Conservation (phyloP, 2,329 filamentous ascomycete genomes). For the Aspergillus amoenus region DNA sequence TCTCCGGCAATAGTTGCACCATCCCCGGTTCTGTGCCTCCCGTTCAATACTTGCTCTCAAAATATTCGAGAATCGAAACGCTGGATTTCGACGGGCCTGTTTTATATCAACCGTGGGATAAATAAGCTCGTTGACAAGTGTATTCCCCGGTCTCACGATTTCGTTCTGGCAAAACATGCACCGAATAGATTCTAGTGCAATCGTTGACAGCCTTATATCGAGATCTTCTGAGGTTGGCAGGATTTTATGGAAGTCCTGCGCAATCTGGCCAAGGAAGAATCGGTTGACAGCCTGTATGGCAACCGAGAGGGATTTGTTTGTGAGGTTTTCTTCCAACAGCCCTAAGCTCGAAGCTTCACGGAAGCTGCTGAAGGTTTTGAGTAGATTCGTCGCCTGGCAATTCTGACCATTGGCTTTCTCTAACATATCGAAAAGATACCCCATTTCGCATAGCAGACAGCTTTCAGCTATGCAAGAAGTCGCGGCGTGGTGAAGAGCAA, state of each 20-base stretch:
- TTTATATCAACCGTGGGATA: slow-evolving; percentile 66
- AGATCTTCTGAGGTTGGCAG: slow-evolving; percentile 62
- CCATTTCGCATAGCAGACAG: slow-evolving; percentile 89
- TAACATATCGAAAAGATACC: slow-evolving; percentile 96
- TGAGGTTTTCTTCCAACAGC: slow-evolving; percentile 79
- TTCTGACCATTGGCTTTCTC: slow-evolving; percentile 92
- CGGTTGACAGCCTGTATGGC: slow-evolving; percentile 85
- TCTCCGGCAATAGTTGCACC: slow-evolving; percentile 86
- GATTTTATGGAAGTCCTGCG: slow-evolving; percentile 71
- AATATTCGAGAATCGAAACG: slow-evolving; percentile 75
- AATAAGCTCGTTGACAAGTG: slow-evolving; percentile 80
- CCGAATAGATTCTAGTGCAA: slow-evolving; percentile 59
- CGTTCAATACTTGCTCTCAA: slow-evolving; percentile 90
- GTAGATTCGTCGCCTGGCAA: slow-evolving; percentile 91
- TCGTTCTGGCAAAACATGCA: slow-evolving; percentile 88
- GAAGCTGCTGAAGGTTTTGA: slow-evolving; percentile 83
- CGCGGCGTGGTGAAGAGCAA: slow-evolving; percentile 84
- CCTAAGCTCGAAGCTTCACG: slow-evolving; percentile 75
- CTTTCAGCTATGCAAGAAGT: slow-evolving; percentile 77
- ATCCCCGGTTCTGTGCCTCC: slow-evolving; percentile 84
- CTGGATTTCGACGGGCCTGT: slow-evolving; percentile 48
- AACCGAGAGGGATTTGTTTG: slow-evolving; percentile 68
- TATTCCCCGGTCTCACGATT: slow-evolving; percentile 73
- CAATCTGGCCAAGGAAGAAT: slow-evolving; percentile 80
- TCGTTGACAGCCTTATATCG: slow-evolving; percentile 61